Percentiles rank a stretch among this genome's conserved stretches.
phyloP scores from a whole-genome alignment of 192 early-diverging fungal species.

The Entomortierella parvispora region DNA sequence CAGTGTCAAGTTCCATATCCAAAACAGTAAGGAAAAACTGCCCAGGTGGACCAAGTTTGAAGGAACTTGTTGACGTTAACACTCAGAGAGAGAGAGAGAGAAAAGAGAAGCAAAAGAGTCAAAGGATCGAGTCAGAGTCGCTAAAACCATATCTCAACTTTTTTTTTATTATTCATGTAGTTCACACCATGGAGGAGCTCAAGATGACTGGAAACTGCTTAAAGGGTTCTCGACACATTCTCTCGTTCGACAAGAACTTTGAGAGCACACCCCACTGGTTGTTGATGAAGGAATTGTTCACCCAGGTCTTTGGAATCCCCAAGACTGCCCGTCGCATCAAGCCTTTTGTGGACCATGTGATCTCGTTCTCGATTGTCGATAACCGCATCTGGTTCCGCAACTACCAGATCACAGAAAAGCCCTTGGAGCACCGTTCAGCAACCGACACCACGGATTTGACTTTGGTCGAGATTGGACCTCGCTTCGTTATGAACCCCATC shows the following conservation, averaged over 20 bases:
- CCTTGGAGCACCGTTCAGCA: constrained; percentile 55
- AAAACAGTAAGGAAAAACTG: constrained; percentile 73
- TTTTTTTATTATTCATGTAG: constrained; percentile 38
- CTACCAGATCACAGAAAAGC: constrained; percentile 82
- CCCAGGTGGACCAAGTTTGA: not conserved
- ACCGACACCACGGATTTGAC: constrained; percentile 79
- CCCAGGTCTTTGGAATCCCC: constrained; percentile 91
- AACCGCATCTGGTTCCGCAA: constrained; percentile 96
- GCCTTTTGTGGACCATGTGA: constrained; percentile 96
- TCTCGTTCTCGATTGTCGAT: constrained; percentile 88
- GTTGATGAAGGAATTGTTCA: constrained; percentile 95
- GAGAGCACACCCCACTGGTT: constrained; percentile 85
- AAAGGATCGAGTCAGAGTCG: not conserved
- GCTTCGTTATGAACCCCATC: constrained; percentile 94
- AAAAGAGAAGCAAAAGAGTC: no score
- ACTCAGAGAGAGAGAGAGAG: no score
- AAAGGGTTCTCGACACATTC: constrained; percentile 93
- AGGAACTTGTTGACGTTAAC: no score
- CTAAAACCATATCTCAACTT: not conserved
- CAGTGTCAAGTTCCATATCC: constrained; percentile 92
- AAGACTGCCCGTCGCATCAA: constrained; percentile 90
- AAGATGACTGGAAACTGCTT: constrained; percentile 98
- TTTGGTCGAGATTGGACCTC: constrained; percentile 95
- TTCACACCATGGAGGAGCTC: constrained; percentile 99
- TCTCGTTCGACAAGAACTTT: constrained; percentile 96